Base-by-base conservation (phyloP, 2,329 filamentous ascomycete species). In the Ophiostoma quercus region DNA sequence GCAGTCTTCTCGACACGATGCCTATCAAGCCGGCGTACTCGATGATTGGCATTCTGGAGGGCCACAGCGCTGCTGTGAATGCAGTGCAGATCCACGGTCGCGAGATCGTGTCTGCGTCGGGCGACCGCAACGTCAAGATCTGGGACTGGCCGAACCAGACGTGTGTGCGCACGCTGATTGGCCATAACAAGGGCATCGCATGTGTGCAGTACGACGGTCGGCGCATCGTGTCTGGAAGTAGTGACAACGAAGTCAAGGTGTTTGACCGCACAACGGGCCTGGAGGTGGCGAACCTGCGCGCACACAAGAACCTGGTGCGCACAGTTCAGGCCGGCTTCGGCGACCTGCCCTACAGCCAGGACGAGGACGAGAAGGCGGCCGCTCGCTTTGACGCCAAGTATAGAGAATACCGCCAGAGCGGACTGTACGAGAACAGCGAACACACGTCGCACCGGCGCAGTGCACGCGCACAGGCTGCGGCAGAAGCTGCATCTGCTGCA, bases 151-250 rank as follows among this genome's bases (percentile, higher is more conserved):
- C 90, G 22, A 91, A 88, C 8, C 91, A 92, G 70, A 82, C 85
- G 62, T 94, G 92, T 77, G 84, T 86, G 63, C 88, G 91, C 75
- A 96, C 92, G 0, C 88, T 96, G 43, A 84, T 91, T 54, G 95
- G 94, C 1, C 95, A 99, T 76, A 88, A 87, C 73, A 99, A 99
- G 78, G 95, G 95, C 41, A 98, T 99, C 75, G 95, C 95, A 2
- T 99, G 95, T 78, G 94, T 99, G 19, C 94, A 99, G 79, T 98
- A 95, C 76, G 95, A 99, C 77, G 93, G 92, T 34, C 88, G 92
- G 67, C 88, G 95, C 25, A 96, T 99, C 73, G 92, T 99, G 68
- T 97, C 92, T 75, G 95, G 95, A 2, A 97, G 94, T 78, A 97
- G 94, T 75, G 95, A 99, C 78, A 93, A 96, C 77, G 94, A 95